Conservation (phyloP, 495 filamentous ascomycete genomes). For the Hyaloscypha bicolor region DNA sequence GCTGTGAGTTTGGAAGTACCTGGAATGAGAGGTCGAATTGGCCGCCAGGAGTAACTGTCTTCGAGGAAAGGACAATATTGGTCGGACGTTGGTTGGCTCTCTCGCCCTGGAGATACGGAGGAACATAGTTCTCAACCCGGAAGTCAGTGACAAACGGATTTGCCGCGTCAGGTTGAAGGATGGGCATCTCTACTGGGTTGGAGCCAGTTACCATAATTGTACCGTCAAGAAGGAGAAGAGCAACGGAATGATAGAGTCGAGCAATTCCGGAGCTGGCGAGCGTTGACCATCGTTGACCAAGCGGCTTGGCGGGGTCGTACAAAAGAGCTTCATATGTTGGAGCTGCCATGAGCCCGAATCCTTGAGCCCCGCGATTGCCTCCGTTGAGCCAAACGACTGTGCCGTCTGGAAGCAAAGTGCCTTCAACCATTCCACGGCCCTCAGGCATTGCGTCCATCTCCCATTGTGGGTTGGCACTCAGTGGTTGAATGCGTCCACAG, state of each 20-base stretch:
- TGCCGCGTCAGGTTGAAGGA: constrained; percentile 42
- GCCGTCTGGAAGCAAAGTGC: constrained; percentile 60
- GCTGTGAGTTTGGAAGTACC: constrained; percentile 39
- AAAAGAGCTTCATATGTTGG: constrained; percentile 60
- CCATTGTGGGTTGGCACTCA: constrained; percentile 53
- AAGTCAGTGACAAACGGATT: constrained; percentile 58
- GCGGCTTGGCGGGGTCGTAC: constrained; percentile 53
- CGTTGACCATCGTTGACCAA: constrained; percentile 54
- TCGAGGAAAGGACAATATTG: constrained; percentile 43
- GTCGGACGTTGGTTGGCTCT: constrained; percentile 52
- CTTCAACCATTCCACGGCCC: constrained; percentile 64
- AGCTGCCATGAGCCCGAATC: constrained; percentile 54
- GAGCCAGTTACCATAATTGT: constrained; percentile 60
- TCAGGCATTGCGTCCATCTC: constrained; percentile 66
- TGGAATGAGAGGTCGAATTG: constrained; percentile 52
- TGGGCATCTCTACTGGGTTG: constrained; percentile 60
- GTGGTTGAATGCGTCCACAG: constrained; percentile 60
- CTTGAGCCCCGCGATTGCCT: constrained; percentile 57
- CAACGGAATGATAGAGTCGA: constrained; percentile 60
- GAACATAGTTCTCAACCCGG: constrained; percentile 62
- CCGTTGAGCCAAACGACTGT: constrained; percentile 64
- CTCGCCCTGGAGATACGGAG: constrained; percentile 58
- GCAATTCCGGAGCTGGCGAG: constrained; percentile 52
- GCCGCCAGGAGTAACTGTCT: constrained; percentile 43
- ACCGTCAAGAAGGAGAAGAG: constrained; percentile 59